Conservation (phyloP, 768 basidiomycete species). For the Atractiella rhizophila region DNA sequence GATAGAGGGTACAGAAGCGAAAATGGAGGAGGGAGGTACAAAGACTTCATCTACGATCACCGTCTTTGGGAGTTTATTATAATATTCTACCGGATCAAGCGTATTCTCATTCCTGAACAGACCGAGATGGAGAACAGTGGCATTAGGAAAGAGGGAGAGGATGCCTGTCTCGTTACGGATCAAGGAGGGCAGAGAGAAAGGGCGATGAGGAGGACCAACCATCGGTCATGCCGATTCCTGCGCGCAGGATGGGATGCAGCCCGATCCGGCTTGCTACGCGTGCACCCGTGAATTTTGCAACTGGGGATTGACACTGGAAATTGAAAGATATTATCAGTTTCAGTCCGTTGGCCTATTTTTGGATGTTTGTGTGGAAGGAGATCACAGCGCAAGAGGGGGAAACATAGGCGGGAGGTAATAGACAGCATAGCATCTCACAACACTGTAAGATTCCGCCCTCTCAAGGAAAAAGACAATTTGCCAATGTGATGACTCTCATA, state of each 20-base stretch:
- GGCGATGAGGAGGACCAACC: conserved; percentile 8
- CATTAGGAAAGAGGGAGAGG: conserved; percentile 59
- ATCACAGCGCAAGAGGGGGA: no score
- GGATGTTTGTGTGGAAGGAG: no score
- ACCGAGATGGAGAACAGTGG: conserved; percentile 73
- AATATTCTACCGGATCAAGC: conserved; percentile 16
- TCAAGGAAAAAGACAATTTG: no score
- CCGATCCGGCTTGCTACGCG: conserved; percentile 52
- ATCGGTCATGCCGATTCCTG: conserved; percentile 80
- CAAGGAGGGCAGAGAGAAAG: not conserved
- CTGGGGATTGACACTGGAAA: no score
- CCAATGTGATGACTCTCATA: no score
- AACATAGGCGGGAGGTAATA: no score
- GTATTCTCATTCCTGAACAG: conserved; percentile 36
- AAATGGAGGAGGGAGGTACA: no score
- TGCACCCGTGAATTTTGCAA: conserved; percentile 52
- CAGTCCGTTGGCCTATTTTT: no score
- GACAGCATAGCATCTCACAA: no score
- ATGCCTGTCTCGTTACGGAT: conserved; percentile 27
- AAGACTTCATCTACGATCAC: no score
- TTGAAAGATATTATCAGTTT: no score
- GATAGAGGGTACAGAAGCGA: conserved; percentile 56
- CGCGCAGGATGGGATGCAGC: conserved; percentile 70
- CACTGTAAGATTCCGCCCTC: no score
- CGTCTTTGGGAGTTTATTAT: conserved; percentile 37